Evolutionary conservation across 345 rosid species (phyloP), one percentile per base, ranked within the genome.

Genomic region (Gossypium raimondii): DNA sequence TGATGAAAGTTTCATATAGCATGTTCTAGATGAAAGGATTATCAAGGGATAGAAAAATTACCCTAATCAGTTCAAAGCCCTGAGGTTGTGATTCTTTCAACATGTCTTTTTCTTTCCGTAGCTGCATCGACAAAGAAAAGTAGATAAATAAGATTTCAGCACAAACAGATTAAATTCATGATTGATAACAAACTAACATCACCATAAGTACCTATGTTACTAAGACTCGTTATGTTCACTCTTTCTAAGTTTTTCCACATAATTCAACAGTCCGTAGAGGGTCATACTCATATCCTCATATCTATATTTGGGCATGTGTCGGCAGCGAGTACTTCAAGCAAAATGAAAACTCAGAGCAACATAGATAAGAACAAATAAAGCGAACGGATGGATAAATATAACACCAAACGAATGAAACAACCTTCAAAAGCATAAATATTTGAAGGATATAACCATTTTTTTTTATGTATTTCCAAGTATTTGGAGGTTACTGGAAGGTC

Each of bases 31-130:
- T 48, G 24, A 18, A 27, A 62, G 18, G 18, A 64, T 34, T 45
- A 75, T 3, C 66, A 70, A 71, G 14, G 18, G 29, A 34, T 50
- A 27, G 11, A 60, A 29, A 63, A 4, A 78, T 65, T 85, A 92
- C 97, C 93, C 85, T 85, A 75, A 90, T 89, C 38, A 92, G 82
- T 69, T 88, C 93, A 27, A 88, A 88, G 85, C 91, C 86, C 69
- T 80, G 86, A 4, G 89, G 75, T 73, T 88, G 93, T 4, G 98
- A 94, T 52, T 92, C 91, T 80, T 76, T 85, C 77, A 90, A 74
- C 89, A 79, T 51, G 60, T 92, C 92, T 76, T 91, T 92, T 59
- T 89, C 93, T 82, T 84, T 92, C 81, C 89, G 78, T 13, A 92
- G 85, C 98, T 94, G 86, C 84, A 81, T 59, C 20, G 29, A 67